Conservation (phyloP, 176 grass and related monocot species). For the Chloris gayana region DNA sequence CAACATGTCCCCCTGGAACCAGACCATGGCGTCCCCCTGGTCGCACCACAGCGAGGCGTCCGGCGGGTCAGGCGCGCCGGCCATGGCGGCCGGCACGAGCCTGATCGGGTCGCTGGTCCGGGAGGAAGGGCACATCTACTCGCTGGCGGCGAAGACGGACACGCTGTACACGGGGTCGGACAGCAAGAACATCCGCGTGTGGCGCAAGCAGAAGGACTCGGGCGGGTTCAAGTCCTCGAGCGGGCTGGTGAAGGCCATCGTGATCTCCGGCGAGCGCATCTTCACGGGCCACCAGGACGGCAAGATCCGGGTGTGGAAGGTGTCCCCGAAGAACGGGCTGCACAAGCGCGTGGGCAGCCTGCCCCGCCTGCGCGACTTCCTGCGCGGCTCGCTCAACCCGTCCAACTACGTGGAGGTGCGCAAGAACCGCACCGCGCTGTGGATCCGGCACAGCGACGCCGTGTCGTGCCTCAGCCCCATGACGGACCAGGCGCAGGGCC, state of each 20-base stretch:
- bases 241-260: slow-evolving; percentile 93
- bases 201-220: slow-evolving; percentile 94
- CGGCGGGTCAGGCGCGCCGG: slow-evolving; percentile 9
- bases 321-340: slow-evolving; percentile 71
- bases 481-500: slow-evolving; percentile 50
- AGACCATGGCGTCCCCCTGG: slow-evolving; percentile 80
- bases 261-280: slow-evolving; percentile 83
- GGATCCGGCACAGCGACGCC: slow-evolving; percentile 95
- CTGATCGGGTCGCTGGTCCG: slow-evolving; percentile 73
- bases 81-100: slow-evolving; percentile 35
- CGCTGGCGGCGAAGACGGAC: slow-evolving; percentile 69
- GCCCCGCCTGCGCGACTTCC: slow-evolving; percentile 81
- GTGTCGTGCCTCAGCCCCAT: slow-evolving; percentile 81
- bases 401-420: slow-evolving; percentile 93
- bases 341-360: slow-evolving; percentile 92
- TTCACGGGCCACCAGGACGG: slow-evolving; percentile 99
- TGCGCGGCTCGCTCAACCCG: slow-evolving; percentile 80
- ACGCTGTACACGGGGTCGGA: slow-evolving; percentile 90
- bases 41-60: slow-evolving; percentile 54
- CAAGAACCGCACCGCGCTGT: slow-evolving; percentile 69
- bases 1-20: slow-evolving; percentile 98
- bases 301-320: slow-evolving; percentile 92
- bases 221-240: slow-evolving; percentile 93
- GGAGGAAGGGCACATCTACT: slow-evolving; percentile 95
- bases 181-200: slow-evolving; percentile 99